Evolutionary conservation across 805 yeast genomes (phyloP), one percentile per base, ranked within the genome.

Genomic region (Debaryomyces tyrocola): DNA sequence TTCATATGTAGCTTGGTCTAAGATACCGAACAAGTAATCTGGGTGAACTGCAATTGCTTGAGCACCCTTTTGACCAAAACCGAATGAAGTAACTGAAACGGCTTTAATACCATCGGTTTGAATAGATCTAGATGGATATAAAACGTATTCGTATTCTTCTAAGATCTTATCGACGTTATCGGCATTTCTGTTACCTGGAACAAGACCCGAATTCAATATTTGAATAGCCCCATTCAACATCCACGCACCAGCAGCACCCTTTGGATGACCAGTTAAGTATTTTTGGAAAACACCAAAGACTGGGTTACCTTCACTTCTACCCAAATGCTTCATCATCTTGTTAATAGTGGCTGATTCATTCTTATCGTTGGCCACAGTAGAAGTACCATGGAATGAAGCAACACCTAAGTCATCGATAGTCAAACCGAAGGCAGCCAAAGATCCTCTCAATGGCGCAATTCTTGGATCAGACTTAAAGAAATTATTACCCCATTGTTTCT

Each of bases 241-340:
- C 99, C 99, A 94, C 48, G 99, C 98, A 80, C 97, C 99, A 48
- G 99, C 99, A 60, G 99, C 99, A 82, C 99, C 99, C 87, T 94
- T 94, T 62, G 99, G 99, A 79, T 94, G 99, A 75, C 99, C 99
- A 60, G 99, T 94, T 65, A 94, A 82, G 83, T 81, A 94, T 75
- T 94, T 94, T 76, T 94, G 99, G 96, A 95, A 92, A 46, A 94
- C 95, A 82, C 98, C 97, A 58, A 86, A 79, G 41, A 95, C 91
- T 53, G 99, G 96, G 76, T 94, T 95, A 75, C 99, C 99, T 75
- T 88, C 90, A 47, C 96, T 75, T 76, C 99, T 86, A 58, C 98
- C 99, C 65, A 94, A 78, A 67, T 94, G 99, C 63, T 79, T 74
- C 84, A 95, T 87, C 97, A 95, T 94, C 60, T 79, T 74, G 69